Evolutionary conservation across 768 basidiomycete genomes (phyloP).

Genomic region (Pleurotus eryngii): DNA sequence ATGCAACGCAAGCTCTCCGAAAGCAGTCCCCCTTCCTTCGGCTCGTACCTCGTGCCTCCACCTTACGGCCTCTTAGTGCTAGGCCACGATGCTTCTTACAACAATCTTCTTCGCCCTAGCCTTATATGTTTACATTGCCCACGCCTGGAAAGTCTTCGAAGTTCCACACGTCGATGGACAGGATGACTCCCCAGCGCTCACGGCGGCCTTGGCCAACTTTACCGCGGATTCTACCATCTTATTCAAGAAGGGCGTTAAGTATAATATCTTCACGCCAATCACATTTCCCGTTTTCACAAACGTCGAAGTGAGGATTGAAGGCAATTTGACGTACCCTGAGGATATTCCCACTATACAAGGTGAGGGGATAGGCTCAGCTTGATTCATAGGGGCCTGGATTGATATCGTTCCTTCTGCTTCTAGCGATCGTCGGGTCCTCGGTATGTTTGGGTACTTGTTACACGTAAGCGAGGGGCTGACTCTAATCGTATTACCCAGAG

Average conservation of each 20-base stretch:
- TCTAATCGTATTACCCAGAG: slow-evolving; percentile 21
- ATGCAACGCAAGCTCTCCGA: too few species aligned
- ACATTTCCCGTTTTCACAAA: slow-evolving; percentile 52
- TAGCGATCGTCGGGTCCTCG: slow-evolving; percentile 42
- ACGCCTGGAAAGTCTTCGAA: slow-evolving; percentile 45
- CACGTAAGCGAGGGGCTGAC: not conserved
- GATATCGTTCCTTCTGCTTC: not conserved
- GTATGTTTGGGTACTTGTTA: slow-evolving; percentile 24
- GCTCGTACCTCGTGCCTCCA: not conserved
- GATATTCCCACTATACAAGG: slow-evolving; percentile 52
- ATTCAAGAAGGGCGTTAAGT: slow-evolving; percentile 52
- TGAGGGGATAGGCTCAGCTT: slow-evolving; percentile 12
- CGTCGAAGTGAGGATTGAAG: slow-evolving; percentile 54
- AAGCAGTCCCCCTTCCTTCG: not conserved
- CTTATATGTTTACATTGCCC: slow-evolving; percentile 18
- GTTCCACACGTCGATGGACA: slow-evolving; percentile 45
- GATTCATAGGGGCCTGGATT: not conserved
- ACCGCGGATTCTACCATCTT: slow-evolving; percentile 47
- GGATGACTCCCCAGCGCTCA: slow-evolving; percentile 51
- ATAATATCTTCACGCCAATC: slow-evolving; percentile 61
- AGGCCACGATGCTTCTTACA: not conserved
- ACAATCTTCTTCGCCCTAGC: slow-evolving; percentile 15
- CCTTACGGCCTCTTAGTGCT: not conserved
- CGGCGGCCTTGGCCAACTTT: slow-evolving; percentile 39
- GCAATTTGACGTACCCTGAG: slow-evolving; percentile 53